Evolutionary conservation across 306 rosid species (phyloP).

Genomic region (Styphnolobium japonicum): DNA sequence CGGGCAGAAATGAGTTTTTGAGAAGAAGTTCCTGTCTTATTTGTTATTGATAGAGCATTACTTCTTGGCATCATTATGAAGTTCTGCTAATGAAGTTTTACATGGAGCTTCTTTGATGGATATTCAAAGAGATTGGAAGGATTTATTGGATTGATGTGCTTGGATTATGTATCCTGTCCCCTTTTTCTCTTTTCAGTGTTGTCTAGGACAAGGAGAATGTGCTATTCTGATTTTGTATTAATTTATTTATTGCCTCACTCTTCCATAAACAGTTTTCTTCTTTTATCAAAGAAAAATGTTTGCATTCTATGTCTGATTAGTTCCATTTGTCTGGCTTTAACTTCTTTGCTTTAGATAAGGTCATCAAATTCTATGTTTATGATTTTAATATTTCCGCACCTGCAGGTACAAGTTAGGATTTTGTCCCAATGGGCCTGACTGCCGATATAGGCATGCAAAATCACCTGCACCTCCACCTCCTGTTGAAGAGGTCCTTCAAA

Average conservation of each 20-base stretch:
- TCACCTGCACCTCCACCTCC: slow-evolving; percentile 96
- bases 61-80: neutral
- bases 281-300: neutral
- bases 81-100: slow-evolving; percentile 16
- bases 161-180: neutral
- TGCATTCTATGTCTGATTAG: neutral
- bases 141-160: slow-evolving; percentile 20
- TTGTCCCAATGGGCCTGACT: slow-evolving; percentile 98
- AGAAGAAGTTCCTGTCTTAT: neutral
- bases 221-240: slow-evolving; percentile 1
- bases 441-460: slow-evolving; percentile 97
- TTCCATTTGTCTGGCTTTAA: slow-evolving; percentile 1
- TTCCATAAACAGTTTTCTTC: neutral
- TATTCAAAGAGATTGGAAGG: slow-evolving; percentile 17
- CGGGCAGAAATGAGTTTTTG: neutral
- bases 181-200: slow-evolving; percentile 13
- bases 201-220: neutral
- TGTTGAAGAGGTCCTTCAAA: slow-evolving; percentile 95
- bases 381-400: slow-evolving; percentile 21
- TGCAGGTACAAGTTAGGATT: slow-evolving; percentile 98
- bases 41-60: neutral
- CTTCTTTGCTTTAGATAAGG: neutral
- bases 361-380: slow-evolving; percentile 7
- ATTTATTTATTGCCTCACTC: neutral
- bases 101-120: neutral